Percentiles rank a stretch among this genome's conserved stretches.
Evolutionary conservation across 1,284 basidiomycete species (phyloP).

Genomic region (Moesziomyces sp.): DNA sequence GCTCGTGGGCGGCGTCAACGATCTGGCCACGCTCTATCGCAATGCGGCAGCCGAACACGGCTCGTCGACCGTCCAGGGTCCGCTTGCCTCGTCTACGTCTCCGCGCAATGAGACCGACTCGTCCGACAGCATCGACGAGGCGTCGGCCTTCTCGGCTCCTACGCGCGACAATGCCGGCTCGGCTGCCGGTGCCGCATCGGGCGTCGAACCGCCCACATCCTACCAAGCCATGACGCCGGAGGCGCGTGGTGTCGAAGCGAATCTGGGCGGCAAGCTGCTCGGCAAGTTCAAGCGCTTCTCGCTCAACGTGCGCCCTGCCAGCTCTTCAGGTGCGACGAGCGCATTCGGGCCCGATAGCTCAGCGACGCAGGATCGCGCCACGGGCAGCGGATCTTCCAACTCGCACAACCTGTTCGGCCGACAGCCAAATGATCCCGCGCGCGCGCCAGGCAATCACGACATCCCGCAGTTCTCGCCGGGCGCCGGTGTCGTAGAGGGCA

Average conservation of each 20-base stretch:
- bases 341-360: slow-evolving; percentile 13
- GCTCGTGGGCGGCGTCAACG: slow-evolving; percentile 51
- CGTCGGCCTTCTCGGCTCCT: slow-evolving; percentile 33
- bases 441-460: slow-evolving; percentile 11
- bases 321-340: slow-evolving; percentile 3
- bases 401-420: slow-evolving; percentile 22
- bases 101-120: slow-evolving; percentile 23
- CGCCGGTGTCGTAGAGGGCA: slow-evolving; percentile 43
- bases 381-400: not conserved
- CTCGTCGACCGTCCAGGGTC: slow-evolving; percentile 12
- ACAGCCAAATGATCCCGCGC: slow-evolving; percentile 5
- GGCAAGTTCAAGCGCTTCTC: slow-evolving; percentile 55
- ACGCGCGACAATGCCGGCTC: slow-evolving; percentile 8
- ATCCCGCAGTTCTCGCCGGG: slow-evolving; percentile 49
- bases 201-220: slow-evolving; percentile 50
- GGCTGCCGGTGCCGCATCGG: slow-evolving; percentile 5
- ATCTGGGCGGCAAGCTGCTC: slow-evolving; percentile 54
- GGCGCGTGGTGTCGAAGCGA: slow-evolving; percentile 43
- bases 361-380: not conserved
- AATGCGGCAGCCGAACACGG: slow-evolving; percentile 6
- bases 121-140: slow-evolving; percentile 23
- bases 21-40: slow-evolving; percentile 34
- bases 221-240: slow-evolving; percentile 61
- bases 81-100: slow-evolving; percentile 11
- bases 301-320: slow-evolving; percentile 26